phyloP scores from a whole-genome alignment of 2,329 filamentous ascomycete genomes.

The Scleromitrula shiraiana region DNA sequence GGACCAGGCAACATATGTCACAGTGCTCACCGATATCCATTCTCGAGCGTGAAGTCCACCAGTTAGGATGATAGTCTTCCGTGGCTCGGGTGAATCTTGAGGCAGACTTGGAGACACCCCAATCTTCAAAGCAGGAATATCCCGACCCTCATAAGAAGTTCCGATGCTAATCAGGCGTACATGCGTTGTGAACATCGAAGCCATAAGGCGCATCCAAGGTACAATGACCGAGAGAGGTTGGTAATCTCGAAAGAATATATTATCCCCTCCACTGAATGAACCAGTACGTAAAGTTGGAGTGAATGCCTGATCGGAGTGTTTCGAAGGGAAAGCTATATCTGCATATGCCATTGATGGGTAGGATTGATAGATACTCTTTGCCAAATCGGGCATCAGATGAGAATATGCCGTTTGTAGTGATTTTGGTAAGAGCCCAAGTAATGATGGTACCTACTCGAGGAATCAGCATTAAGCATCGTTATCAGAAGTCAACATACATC shows the following conservation, averaged over 20 bases:
- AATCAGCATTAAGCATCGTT: slow-evolving; percentile 13
- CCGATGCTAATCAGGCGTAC: slow-evolving; percentile 70
- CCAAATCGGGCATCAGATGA: slow-evolving; percentile 72
- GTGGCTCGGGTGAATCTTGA: slow-evolving; percentile 37
- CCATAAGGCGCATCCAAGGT: slow-evolving; percentile 87
- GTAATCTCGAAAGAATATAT: slow-evolving; percentile 88
- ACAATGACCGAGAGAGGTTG: slow-evolving; percentile 69
- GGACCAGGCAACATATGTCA: slow-evolving; percentile 84
- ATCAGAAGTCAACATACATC: slow-evolving; percentile 55
- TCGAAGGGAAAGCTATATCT: slow-evolving; percentile 17
- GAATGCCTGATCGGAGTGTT: slow-evolving; percentile 24
- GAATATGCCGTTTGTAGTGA: slow-evolving; percentile 65
- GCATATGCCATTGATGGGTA: slow-evolving; percentile 41
- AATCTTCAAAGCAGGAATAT: slow-evolving; percentile 74
- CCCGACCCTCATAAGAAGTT: slow-evolving; percentile 78
- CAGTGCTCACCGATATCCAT: slow-evolving; percentile 91
- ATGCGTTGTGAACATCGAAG: slow-evolving; percentile 81
- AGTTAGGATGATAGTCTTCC: slow-evolving; percentile 72
- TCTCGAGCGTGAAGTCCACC: slow-evolving; percentile 90
- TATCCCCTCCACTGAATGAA: slow-evolving; percentile 39
- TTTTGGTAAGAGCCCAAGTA: slow-evolving; percentile 69
- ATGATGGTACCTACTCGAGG: slow-evolving; percentile 48
- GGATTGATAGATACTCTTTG: slow-evolving; percentile 67
- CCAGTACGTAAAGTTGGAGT: slow-evolving; percentile 24
- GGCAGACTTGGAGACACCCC: slow-evolving; percentile 49